Percentiles rank a stretch among this genome's conserved stretches.
Conservation (phyloP, 164 flowering plant genomes). For the Houttuynia cordata region DNA sequence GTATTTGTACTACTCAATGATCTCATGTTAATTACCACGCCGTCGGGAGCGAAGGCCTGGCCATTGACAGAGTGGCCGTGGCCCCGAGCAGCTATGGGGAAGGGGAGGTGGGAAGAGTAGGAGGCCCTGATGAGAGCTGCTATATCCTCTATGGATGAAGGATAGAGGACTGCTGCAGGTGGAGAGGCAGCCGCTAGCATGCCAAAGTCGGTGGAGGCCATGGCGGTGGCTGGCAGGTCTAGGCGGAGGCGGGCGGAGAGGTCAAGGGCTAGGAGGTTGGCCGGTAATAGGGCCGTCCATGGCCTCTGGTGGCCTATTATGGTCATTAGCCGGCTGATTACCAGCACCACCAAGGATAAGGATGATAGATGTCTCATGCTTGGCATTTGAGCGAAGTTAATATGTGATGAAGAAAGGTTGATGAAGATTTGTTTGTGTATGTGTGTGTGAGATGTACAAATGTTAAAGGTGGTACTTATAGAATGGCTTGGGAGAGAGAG, state of each 20-base stretch:
- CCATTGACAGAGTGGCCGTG: slow-evolving; percentile 66
- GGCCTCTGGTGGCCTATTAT: too few relatives aligned
- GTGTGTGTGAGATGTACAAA: not conserved
- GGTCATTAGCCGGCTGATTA: slow-evolving; percentile 14
- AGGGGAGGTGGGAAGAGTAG: slow-evolving; percentile 21
- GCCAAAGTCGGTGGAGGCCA: slow-evolving; percentile 61
- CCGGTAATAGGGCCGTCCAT: slow-evolving; percentile 15
- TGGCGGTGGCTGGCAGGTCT: slow-evolving; percentile 17
- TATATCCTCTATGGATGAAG: slow-evolving; percentile 43
- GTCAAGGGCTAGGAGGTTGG: slow-evolving; percentile 18
- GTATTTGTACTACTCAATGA: slow-evolving; percentile 19
- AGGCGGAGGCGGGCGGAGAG: slow-evolving; percentile 20
- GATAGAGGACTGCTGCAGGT: slow-evolving; percentile 58
- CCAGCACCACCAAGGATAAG: slow-evolving; percentile 8
- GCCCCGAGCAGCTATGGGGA: slow-evolving; percentile 56
- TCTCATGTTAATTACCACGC: slow-evolving; percentile 74
- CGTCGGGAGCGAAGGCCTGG: slow-evolving; percentile 59
- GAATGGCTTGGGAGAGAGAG: too few relatives aligned
- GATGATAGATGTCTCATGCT: slow-evolving; percentile 6
- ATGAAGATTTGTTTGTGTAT: too few relatives aligned
- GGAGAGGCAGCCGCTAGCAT: slow-evolving; percentile 12
- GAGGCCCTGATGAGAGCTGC: slow-evolving; percentile 27
- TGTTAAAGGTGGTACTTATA: too few relatives aligned
- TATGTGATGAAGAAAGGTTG: not conserved
- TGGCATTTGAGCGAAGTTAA: slow-evolving; percentile 10